phyloP scores from a whole-genome alignment of 768 basidiomycete genomes.

The Austroboletus festivus region DNA sequence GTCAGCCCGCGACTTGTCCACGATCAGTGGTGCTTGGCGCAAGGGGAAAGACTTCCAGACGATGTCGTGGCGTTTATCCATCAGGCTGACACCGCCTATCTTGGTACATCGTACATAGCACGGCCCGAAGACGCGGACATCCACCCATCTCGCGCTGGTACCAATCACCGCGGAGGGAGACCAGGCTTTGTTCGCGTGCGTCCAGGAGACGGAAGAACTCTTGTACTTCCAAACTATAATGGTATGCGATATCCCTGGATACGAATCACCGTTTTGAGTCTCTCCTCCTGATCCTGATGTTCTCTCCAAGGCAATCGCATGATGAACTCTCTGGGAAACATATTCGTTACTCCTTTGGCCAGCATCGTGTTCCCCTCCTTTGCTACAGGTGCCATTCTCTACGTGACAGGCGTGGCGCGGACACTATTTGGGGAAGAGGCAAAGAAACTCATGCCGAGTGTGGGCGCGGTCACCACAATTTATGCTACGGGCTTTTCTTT shows the following conservation, averaged over 20 bases:
- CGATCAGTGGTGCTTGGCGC: constrained; percentile 29
- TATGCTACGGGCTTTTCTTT: constrained; percentile 50
- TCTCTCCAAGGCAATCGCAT: constrained; percentile 52
- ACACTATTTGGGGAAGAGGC: constrained; percentile 50
- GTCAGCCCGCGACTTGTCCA: constrained; percentile 37
- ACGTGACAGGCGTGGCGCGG: constrained; percentile 54
- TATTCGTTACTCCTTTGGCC: constrained; percentile 54
- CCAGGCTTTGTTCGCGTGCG: constrained; percentile 60
- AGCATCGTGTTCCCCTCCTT: constrained; percentile 57
- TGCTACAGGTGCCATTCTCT: constrained; percentile 52
- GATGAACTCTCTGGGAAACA: constrained; percentile 63
- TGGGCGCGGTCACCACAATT: constrained; percentile 46
- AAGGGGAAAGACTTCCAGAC: constrained; percentile 44
- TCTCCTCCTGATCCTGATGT: background rate
- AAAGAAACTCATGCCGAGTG: constrained; percentile 46
- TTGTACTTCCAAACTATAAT: constrained; percentile 60
- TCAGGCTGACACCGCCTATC: constrained; percentile 50
- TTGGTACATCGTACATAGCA: constrained; percentile 52
- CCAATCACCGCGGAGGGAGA: constrained; percentile 64
- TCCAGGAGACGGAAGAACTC: constrained; percentile 50
- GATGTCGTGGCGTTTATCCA: constrained; percentile 48
- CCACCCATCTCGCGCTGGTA: constrained; percentile 58
- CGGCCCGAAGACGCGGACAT: constrained; percentile 32
- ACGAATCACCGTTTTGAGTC: background rate
- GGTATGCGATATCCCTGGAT: constrained; percentile 28